Conservation (phyloP, 768 basidiomycete genomes). For the Tricholoma sp. region DNA sequence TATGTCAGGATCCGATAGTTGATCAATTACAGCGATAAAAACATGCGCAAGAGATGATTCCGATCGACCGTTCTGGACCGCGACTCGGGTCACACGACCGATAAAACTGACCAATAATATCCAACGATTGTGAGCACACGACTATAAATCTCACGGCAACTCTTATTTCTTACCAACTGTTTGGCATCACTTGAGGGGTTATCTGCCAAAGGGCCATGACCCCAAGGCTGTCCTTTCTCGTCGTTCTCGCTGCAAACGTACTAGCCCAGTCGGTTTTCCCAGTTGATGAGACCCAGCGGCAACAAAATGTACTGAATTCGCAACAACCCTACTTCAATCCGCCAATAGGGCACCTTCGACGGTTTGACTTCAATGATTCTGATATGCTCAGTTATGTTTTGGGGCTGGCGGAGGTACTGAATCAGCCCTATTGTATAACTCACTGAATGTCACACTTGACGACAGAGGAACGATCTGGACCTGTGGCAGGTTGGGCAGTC, state of each 20-base stretch:
- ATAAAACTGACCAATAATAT: too few species aligned
- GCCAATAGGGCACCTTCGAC: slow-evolving; percentile 14
- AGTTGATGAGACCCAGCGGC: slow-evolving; percentile 5
- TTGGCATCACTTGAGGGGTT: background rate
- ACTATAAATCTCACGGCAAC: background rate
- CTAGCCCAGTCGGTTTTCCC: slow-evolving; percentile 12
- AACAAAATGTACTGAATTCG: slow-evolving; percentile 11
- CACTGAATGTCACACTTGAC: background rate
- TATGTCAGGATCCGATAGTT: too few species aligned
- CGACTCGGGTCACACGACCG: too few species aligned
- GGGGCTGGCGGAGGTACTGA: slow-evolving; percentile 8
- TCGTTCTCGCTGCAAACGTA: slow-evolving; percentile 8
- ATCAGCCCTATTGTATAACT: background rate
- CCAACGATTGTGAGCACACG: background rate
- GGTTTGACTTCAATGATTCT: slow-evolving; percentile 10
- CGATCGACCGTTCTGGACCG: too few species aligned
- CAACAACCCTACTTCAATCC: slow-evolving; percentile 3
- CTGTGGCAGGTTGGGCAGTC: slow-evolving; percentile 45
- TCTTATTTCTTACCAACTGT: background rate
- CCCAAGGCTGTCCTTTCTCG: slow-evolving; percentile 1
- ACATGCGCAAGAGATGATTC: too few species aligned
- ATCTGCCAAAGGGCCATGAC: slow-evolving; percentile 1
- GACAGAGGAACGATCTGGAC: slow-evolving; percentile 41
- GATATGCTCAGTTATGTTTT: slow-evolving; percentile 8
- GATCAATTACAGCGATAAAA: too few species aligned